Base-by-base conservation (phyloP, 1,139 yeast genomes). In the Scheffersomyces stambukii region DNA sequence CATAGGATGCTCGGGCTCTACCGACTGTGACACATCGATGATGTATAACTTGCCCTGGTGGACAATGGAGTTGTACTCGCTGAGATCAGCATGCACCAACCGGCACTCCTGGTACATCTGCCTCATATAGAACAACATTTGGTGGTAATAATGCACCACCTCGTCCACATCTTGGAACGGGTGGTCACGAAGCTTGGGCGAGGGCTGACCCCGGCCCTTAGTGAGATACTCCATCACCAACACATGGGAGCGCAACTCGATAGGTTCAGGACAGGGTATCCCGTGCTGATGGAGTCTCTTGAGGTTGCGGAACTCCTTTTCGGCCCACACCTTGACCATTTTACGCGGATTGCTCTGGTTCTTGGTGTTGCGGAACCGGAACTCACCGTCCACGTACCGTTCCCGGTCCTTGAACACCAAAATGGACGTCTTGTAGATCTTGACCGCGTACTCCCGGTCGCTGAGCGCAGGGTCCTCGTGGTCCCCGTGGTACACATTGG, bases 301-400 rank as follows among this genome's bases (percentile, higher is more conserved):
- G 54, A 93, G 66, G 51, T 93, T 93, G 33, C 99, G 64, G 45
- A 88, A 89, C 57, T 93, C 99, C 50, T 93, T 93, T 53, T 93
- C 98, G 0, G 98, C 98, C 99, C 99, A 93, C 19, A 89, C 71
- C 53, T 86, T 85, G 37, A 93, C 96, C 97, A 93, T 91, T 52
- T 89, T 89, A 46, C 98, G 71, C 6, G 98, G 97, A 48, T 93
- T 93, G 43, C 88, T 86, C 47, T 86, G 89, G 36, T 74, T 75
- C 43, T 86, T 85, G 26, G 81, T 70, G 49, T 85, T 83, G 50
- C 96, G 66, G 58, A 93, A 93, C 37, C 99, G 67, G 52, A 76
- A 91, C 57, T 93, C 99, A 22, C 98, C 98, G 50, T 85, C 93
- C 10, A 93, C 97, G 48, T 93, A 93, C 45, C 96, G 62, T 49